These are phyloP conservation scores for Fusarium kyushuense DNA, from an alignment of 2,329 filamentous ascomycete species.

Conservation along the genomic window DNA sequence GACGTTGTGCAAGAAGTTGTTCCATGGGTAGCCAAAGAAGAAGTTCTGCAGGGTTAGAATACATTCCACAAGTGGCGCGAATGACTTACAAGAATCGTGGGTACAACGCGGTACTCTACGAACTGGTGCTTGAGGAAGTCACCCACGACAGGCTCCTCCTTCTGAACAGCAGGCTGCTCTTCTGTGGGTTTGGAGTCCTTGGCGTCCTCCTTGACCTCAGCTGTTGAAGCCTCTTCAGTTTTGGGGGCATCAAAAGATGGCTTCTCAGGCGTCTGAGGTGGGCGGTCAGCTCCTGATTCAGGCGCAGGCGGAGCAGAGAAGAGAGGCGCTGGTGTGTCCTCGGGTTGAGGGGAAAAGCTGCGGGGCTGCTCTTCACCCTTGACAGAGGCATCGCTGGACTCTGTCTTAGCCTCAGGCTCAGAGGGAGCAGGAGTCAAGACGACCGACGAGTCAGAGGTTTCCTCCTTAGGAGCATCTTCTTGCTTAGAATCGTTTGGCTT, in stretches of 20 bases:
- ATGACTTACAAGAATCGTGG: constrained; percentile 85
- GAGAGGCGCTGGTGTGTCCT: constrained; percentile 76
- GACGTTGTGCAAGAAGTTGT: constrained; percentile 99
- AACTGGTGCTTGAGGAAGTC: constrained; percentile 97
- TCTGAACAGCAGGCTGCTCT: constrained; percentile 31
- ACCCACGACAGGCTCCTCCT: constrained; percentile 80
- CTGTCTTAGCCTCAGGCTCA: constrained; percentile 40
- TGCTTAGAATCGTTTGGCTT: neutral
- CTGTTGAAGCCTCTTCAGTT: neutral
- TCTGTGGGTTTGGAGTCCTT: constrained; percentile 19
- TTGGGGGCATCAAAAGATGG: constrained; percentile 14
- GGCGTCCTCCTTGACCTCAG: constrained; percentile 17
- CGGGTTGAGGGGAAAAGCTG: constrained; percentile 66
- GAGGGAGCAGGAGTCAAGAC: constrained; percentile 42
- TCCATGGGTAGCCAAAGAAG: constrained; percentile 99
- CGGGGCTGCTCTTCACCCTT: constrained; percentile 36
- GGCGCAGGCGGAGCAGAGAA: constrained; percentile 52
- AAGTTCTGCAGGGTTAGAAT: constrained; percentile 73
- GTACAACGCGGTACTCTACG: constrained; percentile 92
- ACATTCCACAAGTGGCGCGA: neutral
- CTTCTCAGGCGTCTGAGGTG: constrained; percentile 39
- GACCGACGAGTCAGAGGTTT: constrained; percentile 39
- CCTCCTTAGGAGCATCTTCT: constrained; percentile 26
- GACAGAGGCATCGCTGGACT: constrained; percentile 19
- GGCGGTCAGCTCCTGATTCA: constrained; percentile 46